Evolutionary conservation across 106 monocot genomes (phyloP).

Genomic region (Amphibolis antarctica): DNA sequence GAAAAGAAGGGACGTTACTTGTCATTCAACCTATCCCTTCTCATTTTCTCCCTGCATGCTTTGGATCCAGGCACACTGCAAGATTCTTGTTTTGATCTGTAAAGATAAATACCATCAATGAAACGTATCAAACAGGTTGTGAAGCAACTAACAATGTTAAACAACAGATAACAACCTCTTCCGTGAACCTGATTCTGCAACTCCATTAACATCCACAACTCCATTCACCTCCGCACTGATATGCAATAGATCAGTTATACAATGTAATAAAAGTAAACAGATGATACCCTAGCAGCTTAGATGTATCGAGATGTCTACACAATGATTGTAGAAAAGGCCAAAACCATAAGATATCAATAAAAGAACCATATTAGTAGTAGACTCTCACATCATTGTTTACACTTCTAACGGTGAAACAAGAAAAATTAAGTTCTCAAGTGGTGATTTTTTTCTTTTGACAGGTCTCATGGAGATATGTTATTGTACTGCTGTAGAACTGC

Average conservation of each 20-base stretch:
- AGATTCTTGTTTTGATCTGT: conserved; percentile 46
- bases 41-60: conserved; percentile 78
- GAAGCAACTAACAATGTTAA: background rate
- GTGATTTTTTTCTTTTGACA: too few species aligned
- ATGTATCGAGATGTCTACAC: too few species aligned
- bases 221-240: conserved; percentile 1
- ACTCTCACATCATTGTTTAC: too few species aligned
- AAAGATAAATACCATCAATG: background rate
- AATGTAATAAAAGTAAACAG: background rate
- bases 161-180: background rate
- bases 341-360: too few species aligned
- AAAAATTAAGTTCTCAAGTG: too few species aligned
- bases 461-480: too few species aligned
- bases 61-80: conserved; percentile 32
- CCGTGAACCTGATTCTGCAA: conserved; percentile 4
- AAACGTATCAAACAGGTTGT: background rate
- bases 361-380: too few species aligned
- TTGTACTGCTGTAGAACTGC: too few species aligned
- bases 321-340: too few species aligned
- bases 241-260: background rate
- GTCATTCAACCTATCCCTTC: conserved; percentile 74
- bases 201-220: conserved; percentile 7
- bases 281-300: too few species aligned
- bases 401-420: too few species aligned
- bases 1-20: conserved; percentile 23